A percentile compares a stretch with the other conserved stretches of the same genome.
Conservation (phyloP, 2,329 filamentous ascomycete species). For the Neopestalotiopsis clavispora region DNA sequence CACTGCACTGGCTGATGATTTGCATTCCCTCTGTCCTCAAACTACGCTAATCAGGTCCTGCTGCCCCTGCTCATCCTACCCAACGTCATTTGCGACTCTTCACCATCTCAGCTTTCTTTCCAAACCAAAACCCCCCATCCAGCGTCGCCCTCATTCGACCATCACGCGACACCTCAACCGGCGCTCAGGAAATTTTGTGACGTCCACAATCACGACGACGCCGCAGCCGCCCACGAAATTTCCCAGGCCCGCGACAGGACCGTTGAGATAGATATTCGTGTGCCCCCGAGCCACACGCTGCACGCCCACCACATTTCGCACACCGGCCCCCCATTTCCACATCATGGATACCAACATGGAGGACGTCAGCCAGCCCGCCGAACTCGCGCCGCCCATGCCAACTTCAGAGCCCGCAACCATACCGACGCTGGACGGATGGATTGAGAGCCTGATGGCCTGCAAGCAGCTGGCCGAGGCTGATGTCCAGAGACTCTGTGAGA, state of each 20-base stretch:
- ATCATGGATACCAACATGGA: conserved; percentile 98
- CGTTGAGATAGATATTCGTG: not conserved
- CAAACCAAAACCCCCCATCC: not conserved
- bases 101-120: conserved; percentile 11
- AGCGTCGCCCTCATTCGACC: conserved; percentile 2
- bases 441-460: conserved; percentile 97
- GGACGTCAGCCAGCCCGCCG: conserved; percentile 87
- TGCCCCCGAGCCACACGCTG: not conserved
- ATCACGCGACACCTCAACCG: conserved; percentile 7
- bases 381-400: conserved; percentile 69
- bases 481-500: conserved; percentile 96
- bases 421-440: conserved; percentile 95
- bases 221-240: not conserved
- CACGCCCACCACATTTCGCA: conserved; percentile 1
- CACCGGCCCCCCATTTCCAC: conserved; percentile 20
- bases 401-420: conserved; percentile 81
- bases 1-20: not conserved
- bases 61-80: conserved; percentile 14
- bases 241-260: not conserved
- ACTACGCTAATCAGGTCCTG: conserved; percentile 17
- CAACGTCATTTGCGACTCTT: conserved; percentile 19
- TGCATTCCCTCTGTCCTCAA: conserved; percentile 11
- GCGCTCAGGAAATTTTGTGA: not conserved
- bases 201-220: not conserved
- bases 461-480: conserved; percentile 96